These are phyloP conservation scores for Calvatia gigantea DNA, from an alignment of 768 basidiomycete species.

Conservation along the genomic window DNA sequence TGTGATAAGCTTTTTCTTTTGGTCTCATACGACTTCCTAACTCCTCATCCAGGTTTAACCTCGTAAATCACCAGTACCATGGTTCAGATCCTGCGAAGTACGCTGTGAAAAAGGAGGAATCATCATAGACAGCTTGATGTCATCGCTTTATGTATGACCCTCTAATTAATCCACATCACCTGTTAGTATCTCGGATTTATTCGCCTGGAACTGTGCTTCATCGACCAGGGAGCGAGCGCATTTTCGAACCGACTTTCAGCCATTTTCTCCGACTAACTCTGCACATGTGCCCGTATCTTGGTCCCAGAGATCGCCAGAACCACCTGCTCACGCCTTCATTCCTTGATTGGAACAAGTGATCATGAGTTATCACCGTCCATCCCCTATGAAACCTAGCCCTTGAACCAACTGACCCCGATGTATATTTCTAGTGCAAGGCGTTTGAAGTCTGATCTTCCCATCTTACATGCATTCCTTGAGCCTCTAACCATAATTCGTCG, in stretches of 20 bases:
- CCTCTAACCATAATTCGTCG: background rate
- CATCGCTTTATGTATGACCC: background rate
- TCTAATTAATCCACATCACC: conserved; percentile 4
- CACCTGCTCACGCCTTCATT: background rate
- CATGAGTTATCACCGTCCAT: background rate
- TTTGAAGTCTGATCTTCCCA: background rate
- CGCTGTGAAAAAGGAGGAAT: conserved; percentile 35
- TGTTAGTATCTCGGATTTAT: background rate
- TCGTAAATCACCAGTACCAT: conserved; percentile 88
- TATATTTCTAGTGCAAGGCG: background rate
- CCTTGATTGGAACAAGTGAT: background rate
- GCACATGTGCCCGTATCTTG: background rate
- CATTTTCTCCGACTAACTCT: background rate
- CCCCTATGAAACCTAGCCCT: background rate
- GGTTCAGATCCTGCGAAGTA: conserved; percentile 87
- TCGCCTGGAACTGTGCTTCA: background rate
- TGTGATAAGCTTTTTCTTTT: conserved; percentile 3
- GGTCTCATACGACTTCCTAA: background rate
- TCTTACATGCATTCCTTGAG: background rate
- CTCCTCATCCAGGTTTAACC: conserved; percentile 72
- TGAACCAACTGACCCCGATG: background rate
- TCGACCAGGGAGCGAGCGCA: background rate
- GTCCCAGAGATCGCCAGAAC: too few relatives aligned
- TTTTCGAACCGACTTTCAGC: background rate
- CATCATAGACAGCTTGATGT: conserved; percentile 12